Evolutionary conservation across 164 flowering plant species (phyloP).

Genomic region (Nymphaea thermarum): DNA sequence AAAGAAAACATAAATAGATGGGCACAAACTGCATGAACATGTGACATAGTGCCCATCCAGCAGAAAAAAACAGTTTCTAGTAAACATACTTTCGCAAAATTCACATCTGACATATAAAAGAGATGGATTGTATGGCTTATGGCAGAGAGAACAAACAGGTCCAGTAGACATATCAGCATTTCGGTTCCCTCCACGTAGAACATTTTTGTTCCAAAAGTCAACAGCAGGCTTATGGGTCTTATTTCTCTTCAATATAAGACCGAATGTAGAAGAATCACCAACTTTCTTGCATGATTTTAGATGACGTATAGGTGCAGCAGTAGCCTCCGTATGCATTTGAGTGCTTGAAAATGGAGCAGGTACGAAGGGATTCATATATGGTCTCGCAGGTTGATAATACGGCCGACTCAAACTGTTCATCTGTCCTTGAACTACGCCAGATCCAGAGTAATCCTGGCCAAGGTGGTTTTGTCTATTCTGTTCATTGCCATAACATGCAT

Average conservation of each 20-base stretch:
- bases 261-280: constrained; percentile 20
- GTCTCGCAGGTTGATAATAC: neutral
- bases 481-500: constrained; percentile 29
- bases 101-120: constrained; percentile 76
- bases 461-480: constrained; percentile 4
- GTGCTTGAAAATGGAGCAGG: constrained; percentile 12
- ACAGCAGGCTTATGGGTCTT: constrained; percentile 25
- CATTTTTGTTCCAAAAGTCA: constrained; percentile 42
- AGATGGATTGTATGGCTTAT: constrained; percentile 52
- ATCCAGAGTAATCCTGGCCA: neutral
- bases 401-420: neutral
- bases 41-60: neutral
- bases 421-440: neutral
- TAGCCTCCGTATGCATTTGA: constrained; percentile 9
- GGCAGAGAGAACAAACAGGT: constrained; percentile 54
- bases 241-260: constrained; percentile 58
- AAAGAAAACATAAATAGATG: neutral
- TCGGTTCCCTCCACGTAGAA: constrained; percentile 38
- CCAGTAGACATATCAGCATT: constrained; percentile 5
- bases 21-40: neutral
- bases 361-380: neutral
- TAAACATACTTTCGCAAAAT: constrained; percentile 54
- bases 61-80: no score
- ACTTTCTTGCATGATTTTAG: constrained; percentile 13
- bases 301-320: constrained; percentile 14